Conservation (phyloP, 164 flowering plant species). For the Akebia trifoliata region DNA sequence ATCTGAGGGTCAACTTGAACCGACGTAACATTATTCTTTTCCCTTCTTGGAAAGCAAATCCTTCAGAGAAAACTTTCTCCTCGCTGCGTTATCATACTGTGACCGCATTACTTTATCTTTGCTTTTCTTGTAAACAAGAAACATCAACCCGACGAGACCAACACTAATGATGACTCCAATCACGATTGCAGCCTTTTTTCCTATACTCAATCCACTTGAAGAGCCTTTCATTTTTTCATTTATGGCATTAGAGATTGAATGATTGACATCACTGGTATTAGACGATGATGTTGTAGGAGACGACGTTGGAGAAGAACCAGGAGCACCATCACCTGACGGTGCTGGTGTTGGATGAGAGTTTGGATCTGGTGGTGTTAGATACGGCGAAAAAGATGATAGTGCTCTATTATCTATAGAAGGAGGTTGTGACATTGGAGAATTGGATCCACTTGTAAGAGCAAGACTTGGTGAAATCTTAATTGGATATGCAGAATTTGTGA, state of each 20-base stretch:
- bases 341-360: neutral
- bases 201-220: conserved; percentile 21
- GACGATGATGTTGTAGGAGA: conserved; percentile 7
- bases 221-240: neutral
- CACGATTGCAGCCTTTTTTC: conserved; percentile 36
- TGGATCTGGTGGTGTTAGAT: neutral
- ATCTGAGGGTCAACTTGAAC: no score
- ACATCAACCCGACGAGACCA: conserved; percentile 18
- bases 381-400: neutral
- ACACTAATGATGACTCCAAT: conserved; percentile 28
- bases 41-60: no score
- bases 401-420: neutral
- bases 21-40: no score
- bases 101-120: conserved; percentile 30
- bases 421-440: neutral
- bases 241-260: neutral
- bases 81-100: conserved; percentile 27
- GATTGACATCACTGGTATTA: neutral
- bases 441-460: conserved; percentile 3
- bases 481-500: neutral
- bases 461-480: neutral
- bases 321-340: neutral
- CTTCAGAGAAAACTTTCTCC: conserved; percentile 24
- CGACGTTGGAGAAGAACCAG: conserved; percentile 16
- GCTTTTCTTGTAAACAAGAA: conserved; percentile 37